phyloP scores from a whole-genome alignment of 2,329 filamentous ascomycete species.

The Apiospora hydei region DNA sequence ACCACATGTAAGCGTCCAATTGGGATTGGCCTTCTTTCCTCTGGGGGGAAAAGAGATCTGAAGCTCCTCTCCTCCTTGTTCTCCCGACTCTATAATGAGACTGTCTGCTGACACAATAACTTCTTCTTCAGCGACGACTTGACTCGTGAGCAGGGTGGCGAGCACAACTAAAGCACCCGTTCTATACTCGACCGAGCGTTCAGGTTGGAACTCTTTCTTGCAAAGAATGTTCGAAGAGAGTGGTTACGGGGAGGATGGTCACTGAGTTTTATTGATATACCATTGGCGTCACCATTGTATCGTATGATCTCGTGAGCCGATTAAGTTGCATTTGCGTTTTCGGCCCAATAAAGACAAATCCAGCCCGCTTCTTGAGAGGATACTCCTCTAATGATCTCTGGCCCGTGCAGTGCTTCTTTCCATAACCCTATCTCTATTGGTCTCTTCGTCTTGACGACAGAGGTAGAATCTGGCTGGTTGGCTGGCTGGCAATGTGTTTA shows the following conservation, averaged over 20 bases:
- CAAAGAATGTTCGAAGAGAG: background rate
- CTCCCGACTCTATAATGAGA: background rate
- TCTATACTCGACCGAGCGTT: background rate
- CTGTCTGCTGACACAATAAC: conserved; percentile 22
- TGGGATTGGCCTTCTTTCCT: background rate
- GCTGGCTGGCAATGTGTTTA: background rate
- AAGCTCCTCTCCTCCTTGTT: background rate
- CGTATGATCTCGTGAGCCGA: conserved; percentile 6
- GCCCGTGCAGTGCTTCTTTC: conserved; percentile 2
- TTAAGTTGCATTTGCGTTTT: conserved; percentile 2
- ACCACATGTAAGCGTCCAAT: conserved; percentile 75
- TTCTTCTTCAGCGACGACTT: conserved; percentile 70
- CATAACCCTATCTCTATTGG: background rate
- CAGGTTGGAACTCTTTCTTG: background rate
- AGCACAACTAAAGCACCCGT: conserved; percentile 60
- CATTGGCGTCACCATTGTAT: background rate
- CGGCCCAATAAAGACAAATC: conserved; percentile 15
- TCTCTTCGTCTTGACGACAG: background rate
- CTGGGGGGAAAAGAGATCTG: background rate
- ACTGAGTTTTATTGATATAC: background rate
- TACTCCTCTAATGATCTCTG: background rate
- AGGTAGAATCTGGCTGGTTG: background rate
- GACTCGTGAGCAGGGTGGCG: conserved; percentile 74
- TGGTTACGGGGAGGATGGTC: background rate
- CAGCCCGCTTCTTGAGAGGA: conserved; percentile 14